phyloP scores from a whole-genome alignment of 2,329 filamentous ascomycete species.

The Lojkania enalia region DNA sequence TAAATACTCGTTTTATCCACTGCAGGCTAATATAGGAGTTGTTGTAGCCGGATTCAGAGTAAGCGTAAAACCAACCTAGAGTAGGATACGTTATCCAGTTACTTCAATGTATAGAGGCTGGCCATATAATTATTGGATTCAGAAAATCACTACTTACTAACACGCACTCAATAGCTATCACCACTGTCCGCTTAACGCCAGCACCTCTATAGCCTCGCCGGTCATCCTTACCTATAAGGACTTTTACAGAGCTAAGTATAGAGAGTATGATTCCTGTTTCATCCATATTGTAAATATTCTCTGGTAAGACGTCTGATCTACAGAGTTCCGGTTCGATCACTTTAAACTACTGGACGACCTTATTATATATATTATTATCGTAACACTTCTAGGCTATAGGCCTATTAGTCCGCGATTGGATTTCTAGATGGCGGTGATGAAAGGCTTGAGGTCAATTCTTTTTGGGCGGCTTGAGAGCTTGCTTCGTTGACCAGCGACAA shows the following conservation, averaged over 20 bases:
- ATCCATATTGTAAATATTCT: conserved; percentile 25
- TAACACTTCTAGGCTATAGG: neutral
- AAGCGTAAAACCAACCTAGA: conserved; percentile 16
- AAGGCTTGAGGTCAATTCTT: neutral
- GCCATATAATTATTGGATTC: conserved; percentile 13
- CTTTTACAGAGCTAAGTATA: neutral
- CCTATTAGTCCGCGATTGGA: neutral
- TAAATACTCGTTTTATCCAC: conserved; percentile 39
- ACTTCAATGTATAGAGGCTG: conserved; percentile 13
- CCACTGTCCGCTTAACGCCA: neutral
- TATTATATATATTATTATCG: neutral
- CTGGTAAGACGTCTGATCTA: conserved; percentile 5
- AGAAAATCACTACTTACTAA: conserved; percentile 13
- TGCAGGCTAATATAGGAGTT: conserved; percentile 38
- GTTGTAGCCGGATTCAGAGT: conserved; percentile 14
- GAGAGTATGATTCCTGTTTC: conserved; percentile 1
- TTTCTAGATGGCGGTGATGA: neutral
- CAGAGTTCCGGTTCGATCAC: neutral
- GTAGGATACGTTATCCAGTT: conserved; percentile 4
- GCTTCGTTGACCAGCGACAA: neutral
- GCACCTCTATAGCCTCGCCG: neutral
- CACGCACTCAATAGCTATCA: conserved; percentile 15
- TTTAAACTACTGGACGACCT: neutral
- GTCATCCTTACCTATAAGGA: neutral
- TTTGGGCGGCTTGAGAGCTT: neutral